Evolutionary conservation across 1,284 basidiomycete genomes (phyloP).

Genomic region (Puccinia polysora): DNA sequence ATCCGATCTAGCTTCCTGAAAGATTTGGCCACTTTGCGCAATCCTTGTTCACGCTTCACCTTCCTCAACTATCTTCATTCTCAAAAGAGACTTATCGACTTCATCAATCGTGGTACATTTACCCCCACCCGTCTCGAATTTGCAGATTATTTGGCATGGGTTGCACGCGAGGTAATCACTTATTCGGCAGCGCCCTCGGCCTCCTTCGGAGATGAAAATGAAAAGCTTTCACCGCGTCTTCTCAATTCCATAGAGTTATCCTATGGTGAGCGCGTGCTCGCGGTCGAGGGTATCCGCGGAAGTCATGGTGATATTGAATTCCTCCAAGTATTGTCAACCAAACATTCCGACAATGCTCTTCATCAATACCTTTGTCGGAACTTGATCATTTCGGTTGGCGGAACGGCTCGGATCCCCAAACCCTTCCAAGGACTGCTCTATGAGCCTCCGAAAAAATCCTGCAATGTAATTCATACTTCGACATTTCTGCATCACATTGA

Average conservation of each 20-base stretch:
- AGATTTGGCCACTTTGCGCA: conserved; percentile 61
- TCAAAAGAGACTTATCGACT: conserved; percentile 57
- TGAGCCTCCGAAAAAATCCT: conserved; percentile 51
- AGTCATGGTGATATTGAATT: conserved; percentile 48
- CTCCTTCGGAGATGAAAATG: not conserved
- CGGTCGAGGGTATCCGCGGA: conserved; percentile 45
- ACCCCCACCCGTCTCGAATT: conserved; percentile 57
- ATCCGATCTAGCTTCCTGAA: conserved; percentile 58
- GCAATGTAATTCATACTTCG: conserved; percentile 55
- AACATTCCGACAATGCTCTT: not conserved
- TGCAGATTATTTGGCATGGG: conserved; percentile 62
- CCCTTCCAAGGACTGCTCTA: conserved; percentile 51
- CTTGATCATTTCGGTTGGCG: conserved; percentile 60
- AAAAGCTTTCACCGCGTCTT: conserved; percentile 25
- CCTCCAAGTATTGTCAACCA: conserved; percentile 14
- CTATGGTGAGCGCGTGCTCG: conserved; percentile 59
- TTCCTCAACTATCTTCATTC: conserved; percentile 61
- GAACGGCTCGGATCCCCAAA: conserved; percentile 57
- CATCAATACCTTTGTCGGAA: conserved; percentile 46
- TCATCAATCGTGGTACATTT: conserved; percentile 55
- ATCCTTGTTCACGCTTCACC: conserved; percentile 60
- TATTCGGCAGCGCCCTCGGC: conserved; percentile 48
- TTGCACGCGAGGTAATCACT: conserved; percentile 52
- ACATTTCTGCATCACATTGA: conserved; percentile 46
- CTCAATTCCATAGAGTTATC: conserved; percentile 42